Evolutionary conservation across 345 rosid species (phyloP), one percentile per base, ranked within the genome.

Genomic region (Rhodomyrtus tomentosa): DNA sequence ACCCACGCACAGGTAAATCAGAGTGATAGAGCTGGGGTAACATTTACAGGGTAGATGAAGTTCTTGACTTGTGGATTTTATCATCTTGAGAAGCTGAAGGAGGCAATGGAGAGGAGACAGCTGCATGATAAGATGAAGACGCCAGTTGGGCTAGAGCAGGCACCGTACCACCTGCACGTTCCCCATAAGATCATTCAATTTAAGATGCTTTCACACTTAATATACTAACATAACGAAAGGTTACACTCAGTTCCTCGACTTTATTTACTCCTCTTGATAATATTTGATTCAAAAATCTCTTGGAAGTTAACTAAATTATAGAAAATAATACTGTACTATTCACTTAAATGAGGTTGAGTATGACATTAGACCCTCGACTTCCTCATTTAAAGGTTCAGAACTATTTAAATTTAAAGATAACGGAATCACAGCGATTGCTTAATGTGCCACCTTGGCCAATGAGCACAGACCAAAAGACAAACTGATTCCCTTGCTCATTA

Each of bases 111-210:
- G 76, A 87, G 59, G 92, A 90, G 38, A 90, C 87, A 50, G 93
- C 92, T 36, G 99, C 95, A 81, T 88, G 91, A 88, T 92, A 95
- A 32, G 98, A 93, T 54, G 99, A 94, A 55, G 99, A 93, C 27
- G 92, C 94, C 2, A 96, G 93, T 83, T 96, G 99, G 2, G 98
- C 96, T 72, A 95, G 52, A 4, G 98, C 96, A 1, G 96, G 98
- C 76, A 95, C 87, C 5, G 95, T 94, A 86, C 98, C 99, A 85
- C 98, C 98, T 96, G 90, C 81, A 85, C 38, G 82, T 76, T 79
- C 86, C 62, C 45, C 81, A 86, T 6, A 55, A 38, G 18, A 40
- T 6, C 0, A 55, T 20, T 38, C 52, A 16, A 27, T 40, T 40
- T 27, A 36, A 18, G 20, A 55, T 55, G 32, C 76, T 68, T 68